Evolutionary conservation across 2,329 filamentous ascomycete species (phyloP).

Genomic region (Daldinia eschscholtzii): DNA sequence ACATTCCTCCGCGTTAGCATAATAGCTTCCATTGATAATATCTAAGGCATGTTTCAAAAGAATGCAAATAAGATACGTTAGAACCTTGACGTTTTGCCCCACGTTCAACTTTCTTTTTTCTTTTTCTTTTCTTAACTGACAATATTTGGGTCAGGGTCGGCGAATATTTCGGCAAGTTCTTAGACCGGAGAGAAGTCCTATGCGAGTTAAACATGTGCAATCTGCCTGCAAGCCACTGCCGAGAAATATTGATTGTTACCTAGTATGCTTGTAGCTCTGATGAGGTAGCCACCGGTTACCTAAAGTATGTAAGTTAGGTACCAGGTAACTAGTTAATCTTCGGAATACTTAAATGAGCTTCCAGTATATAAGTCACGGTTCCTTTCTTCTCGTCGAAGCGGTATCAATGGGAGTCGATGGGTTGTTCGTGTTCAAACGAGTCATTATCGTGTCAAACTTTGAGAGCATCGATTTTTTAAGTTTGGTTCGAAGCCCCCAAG

Average conservation of each 20-base stretch:
- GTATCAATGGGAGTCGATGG: background rate
- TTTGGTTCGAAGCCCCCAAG: slow-evolving; percentile 11
- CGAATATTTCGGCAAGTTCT: slow-evolving; percentile 17
- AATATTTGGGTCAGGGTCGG: slow-evolving; percentile 14
- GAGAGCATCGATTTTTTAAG: slow-evolving; percentile 17
- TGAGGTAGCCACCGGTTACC: background rate
- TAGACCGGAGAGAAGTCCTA: background rate
- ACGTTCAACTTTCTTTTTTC: slow-evolving; percentile 30
- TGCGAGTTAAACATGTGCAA: slow-evolving; percentile 4
- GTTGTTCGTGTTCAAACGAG: slow-evolving; percentile 5
- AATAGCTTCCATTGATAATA: background rate
- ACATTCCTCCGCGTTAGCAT: background rate
- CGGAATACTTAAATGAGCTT: background rate
- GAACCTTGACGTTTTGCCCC: background rate
- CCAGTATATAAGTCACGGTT: background rate
- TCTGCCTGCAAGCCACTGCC: slow-evolving; percentile 4
- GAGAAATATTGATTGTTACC: slow-evolving; percentile 6
- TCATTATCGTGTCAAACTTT: slow-evolving; percentile 18
- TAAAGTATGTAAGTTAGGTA: background rate
- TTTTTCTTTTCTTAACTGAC: slow-evolving; percentile 22
- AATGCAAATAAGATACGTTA: slow-evolving; percentile 4
- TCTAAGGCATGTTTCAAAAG: background rate
- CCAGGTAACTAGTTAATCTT: background rate
- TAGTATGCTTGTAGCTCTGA: background rate
- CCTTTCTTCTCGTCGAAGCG: background rate